A percentile compares a stretch with the other conserved stretches of the same genome.
Conservation (phyloP, 257 asterid genomes). For the Forsythia suspensa region DNA sequence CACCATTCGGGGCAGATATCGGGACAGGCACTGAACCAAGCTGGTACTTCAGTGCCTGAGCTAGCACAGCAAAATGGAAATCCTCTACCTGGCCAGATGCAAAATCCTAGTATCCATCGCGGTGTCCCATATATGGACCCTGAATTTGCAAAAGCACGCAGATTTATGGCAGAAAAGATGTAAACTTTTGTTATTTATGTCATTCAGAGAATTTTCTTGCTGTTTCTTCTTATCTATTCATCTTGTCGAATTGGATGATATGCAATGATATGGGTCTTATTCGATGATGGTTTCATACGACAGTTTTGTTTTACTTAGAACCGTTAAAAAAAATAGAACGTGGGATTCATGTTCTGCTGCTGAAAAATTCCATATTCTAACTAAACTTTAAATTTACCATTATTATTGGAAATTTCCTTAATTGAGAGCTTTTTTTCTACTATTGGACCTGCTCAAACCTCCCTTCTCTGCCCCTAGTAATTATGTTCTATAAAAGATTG, state of each 20-base stretch:
- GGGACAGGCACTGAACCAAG: conserved; percentile 65
- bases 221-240: neutral
- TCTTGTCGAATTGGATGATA: neutral
- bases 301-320: neutral
- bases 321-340: neutral
- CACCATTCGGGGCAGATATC: conserved; percentile 58
- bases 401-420: neutral
- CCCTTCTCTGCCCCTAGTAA: neutral
- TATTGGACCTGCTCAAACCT: neutral
- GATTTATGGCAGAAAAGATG: conserved; percentile 57
- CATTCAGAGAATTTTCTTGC: neutral
- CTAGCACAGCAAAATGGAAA: conserved; percentile 65
- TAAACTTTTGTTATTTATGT: conserved; percentile 38
- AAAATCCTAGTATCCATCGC: conserved; percentile 56
- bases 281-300: neutral
- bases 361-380: neutral
- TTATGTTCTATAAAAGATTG: neutral
- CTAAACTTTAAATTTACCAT: neutral
- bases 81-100: conserved; percentile 61
- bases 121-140: conserved; percentile 45
- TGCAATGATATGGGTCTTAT: neutral
- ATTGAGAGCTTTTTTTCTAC: neutral
- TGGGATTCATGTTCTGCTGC: neutral
- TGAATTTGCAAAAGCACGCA: conserved; percentile 55
- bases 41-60: conserved; percentile 52